phyloP scores from a whole-genome alignment of 768 basidiomycete species.

The Calocera cornea region DNA sequence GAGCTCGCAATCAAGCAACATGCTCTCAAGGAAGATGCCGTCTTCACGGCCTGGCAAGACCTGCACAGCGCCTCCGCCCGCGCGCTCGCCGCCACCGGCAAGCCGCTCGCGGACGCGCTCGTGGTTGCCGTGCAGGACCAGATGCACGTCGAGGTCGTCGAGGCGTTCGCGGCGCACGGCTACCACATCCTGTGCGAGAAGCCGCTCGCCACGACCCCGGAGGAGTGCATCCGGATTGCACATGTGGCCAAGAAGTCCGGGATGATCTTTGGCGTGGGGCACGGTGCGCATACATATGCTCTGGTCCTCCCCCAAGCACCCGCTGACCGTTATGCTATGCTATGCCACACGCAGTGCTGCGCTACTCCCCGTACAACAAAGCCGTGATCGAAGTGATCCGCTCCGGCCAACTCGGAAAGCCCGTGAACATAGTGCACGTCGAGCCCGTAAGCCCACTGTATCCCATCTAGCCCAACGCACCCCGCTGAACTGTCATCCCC shows the following conservation, averaged over 20 bases:
- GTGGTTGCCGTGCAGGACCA: constrained; percentile 65
- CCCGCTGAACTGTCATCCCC: background rate
- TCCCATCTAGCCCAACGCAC: background rate
- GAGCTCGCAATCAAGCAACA: constrained; percentile 42
- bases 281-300: constrained; percentile 38
- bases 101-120: constrained; percentile 68
- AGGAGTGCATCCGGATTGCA: constrained; percentile 66
- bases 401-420: constrained; percentile 56
- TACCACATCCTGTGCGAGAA: constrained; percentile 90
- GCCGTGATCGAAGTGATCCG: constrained; percentile 57
- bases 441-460: constrained; percentile 61
- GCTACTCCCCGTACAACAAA: constrained; percentile 72
- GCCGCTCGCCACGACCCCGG: constrained; percentile 67
- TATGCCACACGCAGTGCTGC: constrained; percentile 50
- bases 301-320: background rate
- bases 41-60: constrained; percentile 59
- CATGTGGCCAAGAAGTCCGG: constrained; percentile 52
- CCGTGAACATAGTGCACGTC: constrained; percentile 70
- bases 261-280: constrained; percentile 74
- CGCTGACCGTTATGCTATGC: too few species aligned
- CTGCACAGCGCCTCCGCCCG: constrained; percentile 55
- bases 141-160: constrained; percentile 60
- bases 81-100: constrained; percentile 47
- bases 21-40: constrained; percentile 49
- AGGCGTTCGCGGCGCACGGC: constrained; percentile 64